Base-by-base conservation (phyloP, 768 basidiomycete species). In the Leccinum rimulosum region DNA sequence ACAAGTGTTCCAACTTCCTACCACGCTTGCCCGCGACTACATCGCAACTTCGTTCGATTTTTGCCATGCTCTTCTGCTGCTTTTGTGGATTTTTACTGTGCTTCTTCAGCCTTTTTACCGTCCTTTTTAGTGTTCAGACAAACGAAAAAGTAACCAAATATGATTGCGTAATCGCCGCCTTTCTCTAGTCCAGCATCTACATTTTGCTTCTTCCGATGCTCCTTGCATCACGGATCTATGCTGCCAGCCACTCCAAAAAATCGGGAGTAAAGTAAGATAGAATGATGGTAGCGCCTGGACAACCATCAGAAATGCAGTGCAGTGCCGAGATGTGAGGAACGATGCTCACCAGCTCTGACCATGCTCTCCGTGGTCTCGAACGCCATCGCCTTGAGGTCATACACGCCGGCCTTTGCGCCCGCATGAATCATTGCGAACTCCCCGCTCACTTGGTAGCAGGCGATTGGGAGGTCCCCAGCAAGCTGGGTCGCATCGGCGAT, bases 341-440 rank as follows among this genome's bases (percentile, higher is more conserved):
- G 40, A 59, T 14, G 77, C 85, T 61, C 68, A 87, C 95, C 95
- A 31, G 97, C 96, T 43, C 97, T 81, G 50, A 97, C 79, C 87
- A 98, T 93, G 59, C 93, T 84, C 45, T 98, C 94, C 3, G 85
- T 84, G 8, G 85, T 88, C 78, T 99, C 97, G 61, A 97, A 95
- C 14, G 95, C 96, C 95, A 98, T 95, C 27, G 84, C 83, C 63
- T 83, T 88, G 59, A 98, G 76, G 59, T 91, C 90, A 67, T 96
- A 98, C n/a, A 98, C 90, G 11, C 96, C 96, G 3, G 93, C 93
- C 4, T 80, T 78, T 9, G 97, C 97, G 36, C 95, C 97, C 0
- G 97, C 96, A 56, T 90, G 88, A 31, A 99, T 79, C 97, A 98
- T 98, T 10, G 96, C 94, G 64, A 91, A 98, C 74, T 98, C 97